These are phyloP conservation scores for Melampsora americana DNA, from an alignment of 1,284 basidiomycete species.

Conservation along the genomic window DNA sequence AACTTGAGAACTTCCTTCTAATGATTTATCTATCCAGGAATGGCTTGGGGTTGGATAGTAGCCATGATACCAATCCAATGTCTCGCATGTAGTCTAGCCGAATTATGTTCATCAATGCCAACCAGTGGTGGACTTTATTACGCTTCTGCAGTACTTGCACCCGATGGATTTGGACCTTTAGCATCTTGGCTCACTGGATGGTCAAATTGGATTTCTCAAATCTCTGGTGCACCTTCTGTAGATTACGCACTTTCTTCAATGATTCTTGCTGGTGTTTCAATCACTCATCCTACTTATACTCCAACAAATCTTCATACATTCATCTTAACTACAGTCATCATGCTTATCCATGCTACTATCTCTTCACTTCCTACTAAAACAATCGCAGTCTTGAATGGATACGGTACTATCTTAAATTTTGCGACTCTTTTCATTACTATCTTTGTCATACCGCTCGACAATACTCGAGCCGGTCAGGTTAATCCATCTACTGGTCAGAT, in stretches of 20 bases:
- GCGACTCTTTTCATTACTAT: not conserved
- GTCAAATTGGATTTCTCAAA: constrained; percentile 64
- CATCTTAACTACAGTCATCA: constrained; percentile 44
- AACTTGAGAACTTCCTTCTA: not conserved
- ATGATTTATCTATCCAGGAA: constrained; percentile 54
- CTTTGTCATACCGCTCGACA: not conserved
- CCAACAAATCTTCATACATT: constrained; percentile 45
- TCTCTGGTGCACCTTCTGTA: constrained; percentile 68
- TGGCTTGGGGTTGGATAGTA: constrained; percentile 74
- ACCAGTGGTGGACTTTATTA: constrained; percentile 71
- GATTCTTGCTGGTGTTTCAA: constrained; percentile 68
- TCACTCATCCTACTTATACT: constrained; percentile 49
- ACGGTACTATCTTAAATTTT: not conserved
- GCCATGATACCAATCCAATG: constrained; percentile 67
- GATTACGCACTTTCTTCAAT: constrained; percentile 72
- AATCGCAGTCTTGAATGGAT: not conserved
- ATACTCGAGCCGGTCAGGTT: not conserved
- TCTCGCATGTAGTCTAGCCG: constrained; percentile 68
- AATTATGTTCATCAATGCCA: constrained; percentile 70
- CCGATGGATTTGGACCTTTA: constrained; percentile 61
- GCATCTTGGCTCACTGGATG: constrained; percentile 72
- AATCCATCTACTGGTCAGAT: not conserved
- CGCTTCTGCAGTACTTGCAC: constrained; percentile 68
- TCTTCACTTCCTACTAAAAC: not conserved
- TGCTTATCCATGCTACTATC: not conserved